Conservation (phyloP, 2,329 filamentous ascomycete species). For the Ustulina deusta region DNA sequence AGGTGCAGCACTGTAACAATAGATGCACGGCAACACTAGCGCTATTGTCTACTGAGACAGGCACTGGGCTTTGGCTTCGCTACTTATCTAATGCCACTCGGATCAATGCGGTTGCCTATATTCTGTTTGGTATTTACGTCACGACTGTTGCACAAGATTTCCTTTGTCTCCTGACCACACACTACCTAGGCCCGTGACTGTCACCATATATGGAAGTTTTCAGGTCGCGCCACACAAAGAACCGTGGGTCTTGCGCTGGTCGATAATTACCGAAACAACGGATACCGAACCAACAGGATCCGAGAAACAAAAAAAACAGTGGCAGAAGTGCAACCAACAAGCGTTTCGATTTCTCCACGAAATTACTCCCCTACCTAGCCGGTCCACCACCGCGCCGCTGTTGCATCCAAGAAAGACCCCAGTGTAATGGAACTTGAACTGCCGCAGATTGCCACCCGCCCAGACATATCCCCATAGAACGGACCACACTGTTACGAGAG, state of each 20-base stretch:
- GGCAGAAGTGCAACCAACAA: not conserved
- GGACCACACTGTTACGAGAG: not conserved
- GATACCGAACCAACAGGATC: not conserved
- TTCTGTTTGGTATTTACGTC: not conserved
- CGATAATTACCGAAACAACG: constrained; percentile 2
- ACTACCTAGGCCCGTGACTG: not conserved
- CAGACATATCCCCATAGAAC: not conserved
- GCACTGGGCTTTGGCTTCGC: not conserved
- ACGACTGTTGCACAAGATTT: not conserved
- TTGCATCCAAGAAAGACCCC: too few species aligned
- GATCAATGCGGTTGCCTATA: not conserved
- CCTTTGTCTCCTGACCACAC: not conserved
- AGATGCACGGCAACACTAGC: not conserved
- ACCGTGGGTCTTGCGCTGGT: not conserved
- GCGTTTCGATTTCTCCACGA: not conserved
- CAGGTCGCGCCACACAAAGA: not conserved
- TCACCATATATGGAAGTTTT: not conserved
- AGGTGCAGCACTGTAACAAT: not conserved
- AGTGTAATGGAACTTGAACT: not conserved
- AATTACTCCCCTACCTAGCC: not conserved
- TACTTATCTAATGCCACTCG: not conserved
- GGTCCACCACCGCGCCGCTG: not conserved
- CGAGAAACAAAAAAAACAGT: not conserved
- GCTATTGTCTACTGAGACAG: not conserved
- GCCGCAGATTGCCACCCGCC: not conserved